Percentiles rank a stretch among this genome's conserved stretches.
Conservation (phyloP, 2,329 filamentous ascomycete species). For the Fusarium sp. region DNA sequence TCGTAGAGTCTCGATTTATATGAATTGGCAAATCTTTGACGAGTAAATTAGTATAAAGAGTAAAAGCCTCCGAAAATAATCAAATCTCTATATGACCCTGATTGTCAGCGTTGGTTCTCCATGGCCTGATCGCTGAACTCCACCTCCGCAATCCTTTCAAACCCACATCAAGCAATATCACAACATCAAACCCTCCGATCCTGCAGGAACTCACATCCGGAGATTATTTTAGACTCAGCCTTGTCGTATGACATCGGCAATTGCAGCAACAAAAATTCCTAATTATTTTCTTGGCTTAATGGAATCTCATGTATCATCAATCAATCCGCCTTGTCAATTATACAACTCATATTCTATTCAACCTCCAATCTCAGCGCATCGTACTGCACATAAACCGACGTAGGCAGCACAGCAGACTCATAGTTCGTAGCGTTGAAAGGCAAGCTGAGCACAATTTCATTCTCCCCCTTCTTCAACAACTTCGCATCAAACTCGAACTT, state of each 20-base stretch:
- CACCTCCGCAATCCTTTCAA: constrained; percentile 13
- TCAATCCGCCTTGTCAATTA: neutral
- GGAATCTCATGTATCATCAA: neutral
- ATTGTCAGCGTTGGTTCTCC: neutral
- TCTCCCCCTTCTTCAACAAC: constrained; percentile 62
- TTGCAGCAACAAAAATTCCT: neutral
- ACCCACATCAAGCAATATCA: neutral
- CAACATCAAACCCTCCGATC: constrained; percentile 29
- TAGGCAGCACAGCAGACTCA: constrained; percentile 66
- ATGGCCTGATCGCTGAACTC: constrained; percentile 2
- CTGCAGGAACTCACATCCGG: constrained; percentile 3
- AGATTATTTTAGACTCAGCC: neutral
- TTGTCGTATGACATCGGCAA: constrained; percentile 23
- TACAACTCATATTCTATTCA: constrained; percentile 24
- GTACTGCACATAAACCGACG: constrained; percentile 71
- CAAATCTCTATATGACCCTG: neutral
- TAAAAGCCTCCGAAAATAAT: constrained; percentile 26
- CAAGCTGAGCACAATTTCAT: constrained; percentile 67
- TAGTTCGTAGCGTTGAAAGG: constrained; percentile 69
- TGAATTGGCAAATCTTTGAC: neutral
- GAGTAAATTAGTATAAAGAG: neutral
- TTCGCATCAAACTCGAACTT: constrained; percentile 67
- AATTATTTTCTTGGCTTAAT: constrained; percentile 8
- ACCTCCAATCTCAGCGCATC: constrained; percentile 72
- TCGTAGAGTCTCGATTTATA: neutral